phyloP scores from a whole-genome alignment of 139 green algal genomes.

The Chlamydomonas sp. region DNA sequence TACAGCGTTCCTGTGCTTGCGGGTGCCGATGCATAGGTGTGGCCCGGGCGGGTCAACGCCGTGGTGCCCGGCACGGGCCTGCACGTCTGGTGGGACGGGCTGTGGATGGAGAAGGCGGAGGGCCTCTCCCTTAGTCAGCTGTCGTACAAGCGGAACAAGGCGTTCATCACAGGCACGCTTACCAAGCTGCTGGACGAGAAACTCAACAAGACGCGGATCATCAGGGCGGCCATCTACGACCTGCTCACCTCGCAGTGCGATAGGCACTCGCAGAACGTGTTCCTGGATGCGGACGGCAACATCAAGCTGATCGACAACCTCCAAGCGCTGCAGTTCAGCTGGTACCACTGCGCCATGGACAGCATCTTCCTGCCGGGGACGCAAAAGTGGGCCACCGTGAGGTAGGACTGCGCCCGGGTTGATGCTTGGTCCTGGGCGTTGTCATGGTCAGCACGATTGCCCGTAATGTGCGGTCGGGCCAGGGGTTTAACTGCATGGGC shows the following conservation, averaged over 20 bases:
- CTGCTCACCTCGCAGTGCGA: slow-evolving; percentile 56
- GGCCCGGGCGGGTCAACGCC: slow-evolving; percentile 56
- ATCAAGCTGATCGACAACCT: slow-evolving; percentile 76
- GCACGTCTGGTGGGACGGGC: slow-evolving; percentile 63
- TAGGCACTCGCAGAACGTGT: slow-evolving; percentile 72
- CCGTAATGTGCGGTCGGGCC: not conserved
- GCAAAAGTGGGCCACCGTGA: slow-evolving; percentile 55
- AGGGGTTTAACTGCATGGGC: too few species aligned
- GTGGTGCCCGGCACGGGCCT: slow-evolving; percentile 50
- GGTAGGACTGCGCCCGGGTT: slow-evolving; percentile 11
- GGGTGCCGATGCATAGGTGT: slow-evolving; percentile 34
- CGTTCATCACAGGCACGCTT: slow-evolving; percentile 21
- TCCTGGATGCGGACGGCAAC: slow-evolving; percentile 58
- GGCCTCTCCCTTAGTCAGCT: slow-evolving; percentile 62
- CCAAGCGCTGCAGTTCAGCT: slow-evolving; percentile 48
- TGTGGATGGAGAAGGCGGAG: slow-evolving; percentile 62
- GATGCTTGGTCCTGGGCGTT: too few species aligned
- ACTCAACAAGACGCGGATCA: slow-evolving; percentile 55
- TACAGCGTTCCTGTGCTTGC: not conserved
- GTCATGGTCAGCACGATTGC: too few species aligned
- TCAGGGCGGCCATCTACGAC: slow-evolving; percentile 54
- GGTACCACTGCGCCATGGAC: slow-evolving; percentile 51
- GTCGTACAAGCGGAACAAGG: slow-evolving; percentile 39
- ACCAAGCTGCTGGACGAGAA: slow-evolving; percentile 32
- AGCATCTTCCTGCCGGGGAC: slow-evolving; percentile 67